Evolutionary conservation across 2,329 filamentous ascomycete species (phyloP), one percentile per base, ranked within the genome.

Genomic region (Colletotrichum sojae): DNA sequence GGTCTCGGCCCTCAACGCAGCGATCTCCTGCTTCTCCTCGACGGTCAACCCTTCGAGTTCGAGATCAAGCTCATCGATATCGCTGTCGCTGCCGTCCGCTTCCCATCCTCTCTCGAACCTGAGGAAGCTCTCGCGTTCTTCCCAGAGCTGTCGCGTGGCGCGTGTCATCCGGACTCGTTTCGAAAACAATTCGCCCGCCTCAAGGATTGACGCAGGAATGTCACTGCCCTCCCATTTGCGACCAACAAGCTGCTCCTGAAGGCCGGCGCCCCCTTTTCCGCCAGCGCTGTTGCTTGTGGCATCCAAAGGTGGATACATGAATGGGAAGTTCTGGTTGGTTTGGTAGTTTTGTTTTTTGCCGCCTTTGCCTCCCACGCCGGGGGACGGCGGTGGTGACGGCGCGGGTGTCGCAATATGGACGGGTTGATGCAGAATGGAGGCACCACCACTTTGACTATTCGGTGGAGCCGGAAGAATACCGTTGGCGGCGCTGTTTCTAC

Each of bases 341-440:
- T 99, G 96, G 76, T 99, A 99, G 74, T 98, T 99, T 76, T 99
- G 96, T 78, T 99, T 99, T 85, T 99, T 99, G 1, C 92, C 95
- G 60, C 93, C 94, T 79, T 98, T 99, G 0, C 94, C 94, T 27
- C 94, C 95, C 40, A 92, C 91, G 10, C 85, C 87, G 0, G 96
- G 96, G 1, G 95, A 98, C 1, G 96, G 96, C 0, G 96, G 96
- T 25, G 96, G 96, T 0, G 96, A 99, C 1, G 96, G 96, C 0
- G 95, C 95, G 0, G 96, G 96, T 1, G 96, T 99, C n/a, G 96
- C 96, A 74, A 99, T 99, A 79, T 99, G 96, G 6, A 99, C 95
- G 6, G 96, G 94, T 76, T 98, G 95, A 77, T 98, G 91, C 27
- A 99, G 87, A 75, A 99, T 98, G 0, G 95, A 98, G 9, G 88